Percentiles rank a stretch among this genome's conserved stretches.
Conservation (phyloP, 768 basidiomycete species). For the Russula compacta region DNA sequence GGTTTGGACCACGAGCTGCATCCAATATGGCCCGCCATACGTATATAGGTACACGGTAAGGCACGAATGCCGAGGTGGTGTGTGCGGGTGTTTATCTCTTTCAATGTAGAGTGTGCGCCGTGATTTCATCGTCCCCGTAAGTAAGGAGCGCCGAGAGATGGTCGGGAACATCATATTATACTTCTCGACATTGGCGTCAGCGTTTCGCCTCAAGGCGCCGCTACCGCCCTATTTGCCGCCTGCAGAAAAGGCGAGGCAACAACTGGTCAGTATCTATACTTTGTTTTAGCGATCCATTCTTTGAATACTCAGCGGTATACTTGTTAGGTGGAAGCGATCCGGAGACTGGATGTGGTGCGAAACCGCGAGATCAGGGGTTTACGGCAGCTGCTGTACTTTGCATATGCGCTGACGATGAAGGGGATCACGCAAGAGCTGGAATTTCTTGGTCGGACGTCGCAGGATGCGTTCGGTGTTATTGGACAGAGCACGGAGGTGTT, state of each 20-base stretch:
- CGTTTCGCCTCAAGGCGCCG: constrained; percentile 80
- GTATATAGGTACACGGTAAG: constrained; percentile 57
- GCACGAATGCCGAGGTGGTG: constrained; percentile 18
- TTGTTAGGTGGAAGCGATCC: constrained; percentile 67
- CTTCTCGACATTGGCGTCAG: constrained; percentile 70
- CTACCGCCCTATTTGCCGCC: constrained; percentile 96
- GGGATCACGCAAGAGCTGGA: constrained; percentile 89
- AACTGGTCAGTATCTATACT: constrained; percentile 43
- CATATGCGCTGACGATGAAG: constrained; percentile 90
- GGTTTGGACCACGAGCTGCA: background rate
- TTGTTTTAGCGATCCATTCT: background rate
- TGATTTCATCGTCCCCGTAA: constrained; percentile 90
- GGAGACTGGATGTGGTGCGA: constrained; percentile 80
- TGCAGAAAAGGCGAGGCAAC: constrained; percentile 73
- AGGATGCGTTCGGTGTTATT: constrained; percentile 89
- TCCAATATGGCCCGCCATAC: background rate
- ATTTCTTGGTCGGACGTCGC: constrained; percentile 66
- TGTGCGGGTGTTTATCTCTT: background rate
- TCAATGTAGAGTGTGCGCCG: constrained; percentile 56
- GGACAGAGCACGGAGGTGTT: constrained; percentile 76
- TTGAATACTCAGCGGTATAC: background rate
- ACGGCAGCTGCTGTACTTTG: constrained; percentile 83
- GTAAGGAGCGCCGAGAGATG: constrained; percentile 84
- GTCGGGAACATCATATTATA: constrained; percentile 90
- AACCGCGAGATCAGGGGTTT: constrained; percentile 74